Evolutionary conservation across 441 rosid genomes (phyloP).

Genomic region (Mallotus repandus): DNA sequence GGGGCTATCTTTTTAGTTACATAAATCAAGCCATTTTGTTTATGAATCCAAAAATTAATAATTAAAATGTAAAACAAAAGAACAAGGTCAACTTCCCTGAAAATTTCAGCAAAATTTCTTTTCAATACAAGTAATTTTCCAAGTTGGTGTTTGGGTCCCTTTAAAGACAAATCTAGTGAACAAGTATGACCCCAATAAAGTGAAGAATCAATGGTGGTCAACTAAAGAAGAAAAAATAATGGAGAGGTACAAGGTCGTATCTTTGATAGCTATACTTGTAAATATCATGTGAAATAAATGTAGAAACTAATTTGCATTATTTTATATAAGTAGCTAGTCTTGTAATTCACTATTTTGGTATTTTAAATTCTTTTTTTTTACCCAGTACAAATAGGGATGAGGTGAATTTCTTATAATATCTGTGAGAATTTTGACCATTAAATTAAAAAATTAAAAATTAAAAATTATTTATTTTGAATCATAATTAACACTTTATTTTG

Average conservation of each 20-base stretch:
- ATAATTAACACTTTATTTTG: no score
- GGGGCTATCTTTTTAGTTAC: background rate
- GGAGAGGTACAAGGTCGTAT: background rate
- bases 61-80: background rate
- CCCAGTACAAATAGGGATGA: no score
- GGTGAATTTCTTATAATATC: no score
- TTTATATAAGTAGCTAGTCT: no score
- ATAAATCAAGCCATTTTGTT: background rate
- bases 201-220: constrained; percentile 16
- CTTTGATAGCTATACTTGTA: background rate
- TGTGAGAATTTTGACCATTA: no score
- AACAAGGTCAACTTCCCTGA: constrained; percentile 15
- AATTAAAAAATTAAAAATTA: no score
- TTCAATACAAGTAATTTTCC: background rate
- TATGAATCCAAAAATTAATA: no score
- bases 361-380: no score
- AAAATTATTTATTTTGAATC: no score
- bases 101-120: constrained; percentile 1
- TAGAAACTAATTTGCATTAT: background rate
- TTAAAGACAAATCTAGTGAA: constrained; percentile 29
- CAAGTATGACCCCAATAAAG: constrained; percentile 18
- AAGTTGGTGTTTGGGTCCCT: constrained; percentile 24
- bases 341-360: no score
- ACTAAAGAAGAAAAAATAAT: background rate
- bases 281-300: constrained; percentile 2